Percentiles rank a stretch among this genome's conserved stretches.
These are phyloP conservation scores for Apiotrichum mycotoxinovorans DNA, from an alignment of 1,284 basidiomycete genomes.

Conservation along the genomic window DNA sequence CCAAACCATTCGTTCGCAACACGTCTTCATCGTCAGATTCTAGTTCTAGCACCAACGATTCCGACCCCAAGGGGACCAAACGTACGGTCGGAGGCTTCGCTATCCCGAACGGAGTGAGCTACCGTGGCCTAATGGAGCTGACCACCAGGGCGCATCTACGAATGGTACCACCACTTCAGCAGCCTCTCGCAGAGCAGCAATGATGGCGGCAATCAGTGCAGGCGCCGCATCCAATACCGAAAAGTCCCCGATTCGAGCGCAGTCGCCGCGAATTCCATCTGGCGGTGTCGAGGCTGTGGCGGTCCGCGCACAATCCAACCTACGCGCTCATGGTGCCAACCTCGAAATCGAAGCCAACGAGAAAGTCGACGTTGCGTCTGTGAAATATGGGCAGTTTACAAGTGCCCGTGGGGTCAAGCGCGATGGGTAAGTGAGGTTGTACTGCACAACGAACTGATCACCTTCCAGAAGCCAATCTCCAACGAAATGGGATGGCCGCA, in stretches of 20 bases:
- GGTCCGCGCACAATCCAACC: conserved; percentile 20
- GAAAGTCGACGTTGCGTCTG: neutral
- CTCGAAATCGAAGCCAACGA: conserved; percentile 11
- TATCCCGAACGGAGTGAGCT: conserved; percentile 8
- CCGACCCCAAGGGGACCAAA: neutral
- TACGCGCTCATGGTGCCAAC: conserved; percentile 10
- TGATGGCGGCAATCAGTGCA: conserved; percentile 17
- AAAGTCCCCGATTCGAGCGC: conserved; percentile 1
- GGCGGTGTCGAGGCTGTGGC: conserved; percentile 34
- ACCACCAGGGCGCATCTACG: neutral
- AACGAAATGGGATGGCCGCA: conserved; percentile 10
- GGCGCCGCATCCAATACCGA: neutral
- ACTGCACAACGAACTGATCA: neutral
- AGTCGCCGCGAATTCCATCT: conserved; percentile 32
- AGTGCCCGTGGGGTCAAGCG: conserved; percentile 42
- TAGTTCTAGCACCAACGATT: neutral
- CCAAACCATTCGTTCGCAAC: neutral
- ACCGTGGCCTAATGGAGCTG: neutral
- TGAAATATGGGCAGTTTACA: conserved; percentile 23
- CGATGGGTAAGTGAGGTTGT: conserved; percentile 20
- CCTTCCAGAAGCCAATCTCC: conserved; percentile 11
- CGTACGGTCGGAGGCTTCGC: conserved; percentile 7
- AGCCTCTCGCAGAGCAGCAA: conserved; percentile 23
- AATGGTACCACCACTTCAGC: neutral
- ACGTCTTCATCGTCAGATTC: neutral